These are phyloP conservation scores for Trametes gibbosa DNA, from an alignment of 768 basidiomycete species.

Conservation along the genomic window DNA sequence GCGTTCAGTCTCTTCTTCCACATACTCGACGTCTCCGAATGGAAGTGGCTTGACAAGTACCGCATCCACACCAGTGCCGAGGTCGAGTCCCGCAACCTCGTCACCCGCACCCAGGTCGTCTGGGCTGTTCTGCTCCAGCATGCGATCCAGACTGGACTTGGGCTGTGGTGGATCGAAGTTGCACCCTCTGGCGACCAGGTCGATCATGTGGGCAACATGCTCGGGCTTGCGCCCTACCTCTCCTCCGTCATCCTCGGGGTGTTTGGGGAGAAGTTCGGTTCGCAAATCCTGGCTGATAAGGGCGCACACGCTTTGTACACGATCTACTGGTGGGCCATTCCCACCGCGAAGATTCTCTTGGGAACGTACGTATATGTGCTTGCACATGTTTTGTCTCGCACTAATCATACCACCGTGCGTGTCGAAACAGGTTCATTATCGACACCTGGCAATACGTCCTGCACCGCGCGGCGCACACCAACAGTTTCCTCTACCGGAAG, in stretches of 20 bases:
- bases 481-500: constrained; percentile 86
- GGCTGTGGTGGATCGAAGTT: constrained; percentile 61
- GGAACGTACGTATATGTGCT: constrained; percentile 69
- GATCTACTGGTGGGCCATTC: constrained; percentile 94
- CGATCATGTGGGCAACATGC: constrained; percentile 42
- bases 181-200: constrained; percentile 19
- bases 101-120: constrained; percentile 68
- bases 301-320: constrained; percentile 50
- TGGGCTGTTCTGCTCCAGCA: constrained; percentile 86
- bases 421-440: constrained; percentile 68
- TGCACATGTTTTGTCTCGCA: not conserved
- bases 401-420: not conserved
- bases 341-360: constrained; percentile 62
- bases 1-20: constrained; percentile 75
- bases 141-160: constrained; percentile 74
- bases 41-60: constrained; percentile 77
- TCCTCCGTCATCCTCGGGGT: constrained; percentile 36
- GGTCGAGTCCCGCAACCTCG: constrained; percentile 70
- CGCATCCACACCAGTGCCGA: constrained; percentile 88
- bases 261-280: constrained; percentile 42
- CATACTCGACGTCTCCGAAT: constrained; percentile 67
- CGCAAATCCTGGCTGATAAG: constrained; percentile 33
- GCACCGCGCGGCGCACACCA: constrained; percentile 87
- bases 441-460: constrained; percentile 99
- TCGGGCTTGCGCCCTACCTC: constrained; percentile 37